Base-by-base conservation (phyloP, 805 yeast genomes). In the Lipomyces spencermartinsiae region DNA sequence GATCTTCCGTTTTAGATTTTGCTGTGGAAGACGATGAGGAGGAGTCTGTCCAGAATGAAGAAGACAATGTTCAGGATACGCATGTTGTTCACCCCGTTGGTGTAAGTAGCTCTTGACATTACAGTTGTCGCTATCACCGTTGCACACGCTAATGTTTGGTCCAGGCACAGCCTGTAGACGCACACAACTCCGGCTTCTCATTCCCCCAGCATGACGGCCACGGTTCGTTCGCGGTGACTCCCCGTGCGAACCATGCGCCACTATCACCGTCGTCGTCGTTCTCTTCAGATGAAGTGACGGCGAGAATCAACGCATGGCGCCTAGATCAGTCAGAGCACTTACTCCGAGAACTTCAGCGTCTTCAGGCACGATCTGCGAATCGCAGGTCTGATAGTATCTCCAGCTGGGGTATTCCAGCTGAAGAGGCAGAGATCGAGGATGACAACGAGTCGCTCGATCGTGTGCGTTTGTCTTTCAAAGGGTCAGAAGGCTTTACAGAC, bases 261-360 rank as follows among this genome's bases (percentile, higher is more conserved):
- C 55, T 65, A n/a, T 60, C 67, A 6, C 49, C 63, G 25, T 43
- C 64, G 22, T 62, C 60, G 14, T 64, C 71, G 3, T 58, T 60
- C 14, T 61, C 68, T 16, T 58, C 75, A 10, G 67, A 74, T 19
- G 81, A 80, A 33, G 58, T 78, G 49, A 71, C 76, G 53, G 80
- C 78, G 25, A 76, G 83, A 19, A 75, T 80, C 54, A 79, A 80
- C 70, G 79, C 79, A 22, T 80, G 83, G 83, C 68, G 83, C 31
- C 69, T 80, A 25, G 80, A 78, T 65, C 83, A 80, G 72, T 75
- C 80, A 14, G 74, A 75, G 63, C 74, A 75, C 8, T 71, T 78
- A 12, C 63, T 71, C 57, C 73, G 73, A 53, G 78, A 77, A 66
- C 69, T 76, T 46, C 74, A 72, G 63, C 69, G 73, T 35, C 66